Evolutionary conservation across 441 rosid species (phyloP), one percentile per base, ranked within the genome.

Genomic region (Viola pubescens): DNA sequence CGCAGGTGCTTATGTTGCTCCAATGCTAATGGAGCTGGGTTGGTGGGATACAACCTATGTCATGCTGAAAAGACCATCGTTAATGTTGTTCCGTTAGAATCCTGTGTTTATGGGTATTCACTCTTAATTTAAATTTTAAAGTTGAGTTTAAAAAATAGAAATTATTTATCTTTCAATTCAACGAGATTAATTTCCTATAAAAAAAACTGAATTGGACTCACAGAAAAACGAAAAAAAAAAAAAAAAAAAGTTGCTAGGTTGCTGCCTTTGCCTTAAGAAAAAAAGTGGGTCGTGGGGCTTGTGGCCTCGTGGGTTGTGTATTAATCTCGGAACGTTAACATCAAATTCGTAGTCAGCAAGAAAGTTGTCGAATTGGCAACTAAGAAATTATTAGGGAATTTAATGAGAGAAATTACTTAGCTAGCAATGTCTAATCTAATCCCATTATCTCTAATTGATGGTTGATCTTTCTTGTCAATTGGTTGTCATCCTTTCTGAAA

Each of bases 401-500:
- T 66, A 78, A 78, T 61, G 72, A 76, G 72, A 2, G 75, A 60
- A 1, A 8, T 46, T 1, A 9, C 52, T 74, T 61, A 68, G 68
- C 78, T 26, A 26, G 61, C 41, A 68, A 79, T 58, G 82, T 82
- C 82, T 70, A 80, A 77, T 78, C 80, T 75, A 80, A 77, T 78
- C 80, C 77, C 84, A 82, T 77, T 75, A 76, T 62, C 69, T 19
- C 62, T 60, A 52, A 50, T 66, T 41, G 81, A 74, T 73, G 37
- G 84, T 80, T 79, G 81, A 68, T 72, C 66, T 82, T 82, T 82
- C 88, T 66, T 75, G 78, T 79, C 82, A 75, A 77, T 69, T 55
- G 75, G 78, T 69, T 81, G 83, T 77, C 82, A 72, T 72, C 64
- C 54, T 72, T 67, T 69, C 51, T n/a, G 44, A 75, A 43, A 43